Percentiles rank a stretch among this genome's conserved stretches.
Evolutionary conservation across 805 yeast species (phyloP).

Genomic region (Kluyveromyces siamensis): DNA sequence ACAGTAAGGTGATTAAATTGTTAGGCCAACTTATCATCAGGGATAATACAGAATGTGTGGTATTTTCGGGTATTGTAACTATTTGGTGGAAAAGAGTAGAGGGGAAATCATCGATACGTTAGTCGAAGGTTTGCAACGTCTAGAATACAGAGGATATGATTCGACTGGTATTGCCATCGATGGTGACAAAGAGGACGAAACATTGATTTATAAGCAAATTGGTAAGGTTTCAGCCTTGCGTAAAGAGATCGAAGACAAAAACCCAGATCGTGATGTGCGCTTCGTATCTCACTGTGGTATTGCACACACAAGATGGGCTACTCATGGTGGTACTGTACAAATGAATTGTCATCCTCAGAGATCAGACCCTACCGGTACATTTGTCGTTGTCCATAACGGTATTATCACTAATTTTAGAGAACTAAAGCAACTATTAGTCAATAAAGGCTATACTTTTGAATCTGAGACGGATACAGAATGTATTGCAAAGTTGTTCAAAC

Average conservation of each 20-base stretch:
- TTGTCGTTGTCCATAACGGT: slow-evolving; percentile 94
- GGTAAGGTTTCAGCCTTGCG: slow-evolving; percentile 86
- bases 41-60: slow-evolving; percentile 50
- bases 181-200: slow-evolving; percentile 69
- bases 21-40: neutral
- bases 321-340: slow-evolving; percentile 89
- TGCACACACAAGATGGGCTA: slow-evolving; percentile 99
- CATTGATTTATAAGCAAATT: slow-evolving; percentile 68
- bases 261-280: slow-evolving; percentile 50
- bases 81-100: slow-evolving; percentile 81
- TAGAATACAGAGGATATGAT: slow-evolving; percentile 97
- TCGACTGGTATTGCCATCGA: slow-evolving; percentile 95
- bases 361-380: slow-evolving; percentile 75
- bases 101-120: slow-evolving; percentile 88
- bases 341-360: slow-evolving; percentile 93
- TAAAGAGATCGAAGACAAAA: slow-evolving; percentile 44
- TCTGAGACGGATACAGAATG: slow-evolving; percentile 97
- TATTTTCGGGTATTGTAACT: slow-evolving; percentile 96
- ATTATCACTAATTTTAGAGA: slow-evolving; percentile 94
- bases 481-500: slow-evolving; percentile 91
- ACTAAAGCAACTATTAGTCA: slow-evolving; percentile 66
- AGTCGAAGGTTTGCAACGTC: slow-evolving; percentile 75
- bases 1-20: too few species aligned
- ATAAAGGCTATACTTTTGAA: slow-evolving; percentile 77
- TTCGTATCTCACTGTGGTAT: slow-evolving; percentile 89